Base-by-base conservation (phyloP, 768 basidiomycete genomes). In the Austroboletus festivus region DNA sequence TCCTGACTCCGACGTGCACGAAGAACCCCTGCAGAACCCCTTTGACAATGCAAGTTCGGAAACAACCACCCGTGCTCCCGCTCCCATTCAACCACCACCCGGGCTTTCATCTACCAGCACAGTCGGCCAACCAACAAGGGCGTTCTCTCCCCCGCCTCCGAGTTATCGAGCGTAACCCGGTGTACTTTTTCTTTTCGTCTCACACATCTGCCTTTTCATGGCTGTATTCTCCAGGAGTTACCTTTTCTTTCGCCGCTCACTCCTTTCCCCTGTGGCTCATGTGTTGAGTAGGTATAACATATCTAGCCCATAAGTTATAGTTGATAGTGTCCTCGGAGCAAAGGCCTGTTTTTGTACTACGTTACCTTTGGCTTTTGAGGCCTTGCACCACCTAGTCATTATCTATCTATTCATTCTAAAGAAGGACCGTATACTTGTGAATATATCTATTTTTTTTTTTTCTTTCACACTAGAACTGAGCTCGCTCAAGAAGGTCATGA, bases 291-390 rank as follows among this genome's bases (percentile, higher is more conserved):
- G 39, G 37, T 16, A 18, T n/a, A 28, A 40, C 43, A 51, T 39
- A 48, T 38, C 42, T 47, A 38, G 28, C 42, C 38, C 37, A 26
- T 65, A 62, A 65, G 13, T 65, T 65, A 64, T 64, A 31, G 42
- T 50, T 35, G 51, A 53, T 35, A 37, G 24, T 20, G 38, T 34
- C 48, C 8, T 46, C 22, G 50, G 47, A 53, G 35, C 31, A 24
- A 42, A 47, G 21, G 45, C 18, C 40, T 20, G 23, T 39, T 42
- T 28, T 7, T 63, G 62, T 63, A 64, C 43, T 49, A 51, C 51
- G 33, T 34, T 43, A 53, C 30, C 37, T 41, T 47, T 33, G 31
- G 31, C 31, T 13, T 33, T 10, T 33, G 31, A 13, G 31, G n/a
- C n/a, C 28, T 12, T 28, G 28, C 28, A 28, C 12, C 28, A 28